Conservation (phyloP, 148 eudicot genomes). For the Cornus controversa region DNA sequence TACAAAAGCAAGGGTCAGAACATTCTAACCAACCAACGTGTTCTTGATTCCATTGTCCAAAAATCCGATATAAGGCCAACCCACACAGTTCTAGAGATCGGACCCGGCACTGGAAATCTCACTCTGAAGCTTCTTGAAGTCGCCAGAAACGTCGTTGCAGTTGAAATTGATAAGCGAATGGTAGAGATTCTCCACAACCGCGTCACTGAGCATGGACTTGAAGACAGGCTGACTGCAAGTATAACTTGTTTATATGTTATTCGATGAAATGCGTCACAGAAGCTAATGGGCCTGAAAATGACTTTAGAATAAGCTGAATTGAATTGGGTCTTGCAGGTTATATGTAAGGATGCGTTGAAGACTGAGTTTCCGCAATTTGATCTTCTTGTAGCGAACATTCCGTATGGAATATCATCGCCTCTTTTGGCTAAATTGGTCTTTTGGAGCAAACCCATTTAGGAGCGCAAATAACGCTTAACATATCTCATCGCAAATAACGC, state of each 20-base stretch:
- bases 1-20: constrained; percentile 89
- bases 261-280: constrained; percentile 40
- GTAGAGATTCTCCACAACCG: constrained; percentile 66
- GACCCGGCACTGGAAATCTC: constrained; percentile 96
- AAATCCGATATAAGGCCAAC: constrained; percentile 48
- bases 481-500: no score
- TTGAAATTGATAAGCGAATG: constrained; percentile 85
- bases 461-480: no score
- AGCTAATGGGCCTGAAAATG: neutral
- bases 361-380: constrained; percentile 70
- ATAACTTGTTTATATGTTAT: constrained; percentile 16
- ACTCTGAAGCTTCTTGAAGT: constrained; percentile 82
- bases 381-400: constrained; percentile 97
- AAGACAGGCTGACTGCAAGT: constrained; percentile 57
- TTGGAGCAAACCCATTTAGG: constrained; percentile 52
- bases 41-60: constrained; percentile 75
- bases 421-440: constrained; percentile 78
- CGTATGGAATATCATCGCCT: constrained; percentile 87
- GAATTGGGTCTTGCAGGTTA: constrained; percentile 46
- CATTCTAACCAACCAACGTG: constrained; percentile 66
- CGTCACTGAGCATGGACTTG: constrained; percentile 50
- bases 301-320: constrained; percentile 2
- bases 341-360: constrained; percentile 77
- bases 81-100: constrained; percentile 90
- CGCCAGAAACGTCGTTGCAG: constrained; percentile 68